Conservation (phyloP, 208 protist species). For the Acanthamoeba quina region DNA sequence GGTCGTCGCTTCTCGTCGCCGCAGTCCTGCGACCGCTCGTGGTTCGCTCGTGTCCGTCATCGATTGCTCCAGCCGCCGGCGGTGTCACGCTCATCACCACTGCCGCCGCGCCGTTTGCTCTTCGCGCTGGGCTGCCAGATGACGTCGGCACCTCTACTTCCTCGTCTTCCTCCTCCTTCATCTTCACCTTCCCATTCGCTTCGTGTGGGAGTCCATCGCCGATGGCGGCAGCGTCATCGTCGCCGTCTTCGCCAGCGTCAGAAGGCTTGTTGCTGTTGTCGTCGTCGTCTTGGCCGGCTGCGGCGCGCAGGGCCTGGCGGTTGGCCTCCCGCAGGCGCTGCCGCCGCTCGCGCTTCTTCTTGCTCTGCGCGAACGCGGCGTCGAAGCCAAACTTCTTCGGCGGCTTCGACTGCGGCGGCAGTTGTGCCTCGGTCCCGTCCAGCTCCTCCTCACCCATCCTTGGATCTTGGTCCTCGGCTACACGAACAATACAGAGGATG, state of each 20-base stretch:
- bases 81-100: not conserved
- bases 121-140: too few species aligned
- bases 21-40: not conserved
- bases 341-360: conserved; percentile 22
- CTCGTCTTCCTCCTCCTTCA: not conserved
- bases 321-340: not conserved
- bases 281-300: not conserved
- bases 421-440: too few species aligned
- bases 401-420: not conserved
- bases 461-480: too few species aligned
- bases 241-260: not conserved
- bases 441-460: too few species aligned
- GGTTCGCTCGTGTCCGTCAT: not conserved
- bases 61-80: too few species aligned
- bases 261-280: not conserved
- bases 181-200: not conserved
- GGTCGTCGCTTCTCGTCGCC: not conserved
- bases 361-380: not conserved
- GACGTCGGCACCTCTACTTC: too few species aligned
- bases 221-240: not conserved
- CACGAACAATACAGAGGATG: too few species aligned
- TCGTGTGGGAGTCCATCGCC: too few species aligned
- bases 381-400: conserved; percentile 6
- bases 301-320: not conserved
- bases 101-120: too few species aligned